These are phyloP conservation scores for Scortechinia acanthostroma DNA, from an alignment of 2,329 filamentous ascomycete species.

Conservation along the genomic window DNA sequence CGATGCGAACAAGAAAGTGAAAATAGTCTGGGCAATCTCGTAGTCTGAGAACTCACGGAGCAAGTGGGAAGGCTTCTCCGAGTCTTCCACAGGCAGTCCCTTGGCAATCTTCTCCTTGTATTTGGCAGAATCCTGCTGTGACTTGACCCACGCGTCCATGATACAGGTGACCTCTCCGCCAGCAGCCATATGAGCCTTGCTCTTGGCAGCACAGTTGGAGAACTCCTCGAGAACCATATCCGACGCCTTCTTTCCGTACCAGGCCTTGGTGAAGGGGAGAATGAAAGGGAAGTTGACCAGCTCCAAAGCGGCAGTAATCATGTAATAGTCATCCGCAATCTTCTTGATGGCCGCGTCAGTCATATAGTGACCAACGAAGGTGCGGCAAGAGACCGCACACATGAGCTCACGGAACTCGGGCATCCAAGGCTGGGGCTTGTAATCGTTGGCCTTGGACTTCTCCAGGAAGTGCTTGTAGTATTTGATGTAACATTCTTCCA, in stretches of 20 bases:
- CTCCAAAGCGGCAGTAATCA: slow-evolving; percentile 90
- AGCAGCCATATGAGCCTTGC: slow-evolving; percentile 82
- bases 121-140: slow-evolving; percentile 76
- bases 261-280: slow-evolving; percentile 86
- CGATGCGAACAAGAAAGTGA: slow-evolving; percentile 94
- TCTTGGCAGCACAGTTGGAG: slow-evolving; percentile 83
- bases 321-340: slow-evolving; percentile 93
- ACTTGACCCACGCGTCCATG: slow-evolving; percentile 88
- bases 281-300: slow-evolving; percentile 98
- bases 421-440: slow-evolving; percentile 82
- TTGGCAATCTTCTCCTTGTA: slow-evolving; percentile 75
- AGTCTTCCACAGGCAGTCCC: slow-evolving; percentile 54
- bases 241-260: slow-evolving; percentile 93
- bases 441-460: slow-evolving; percentile 64
- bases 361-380: slow-evolving; percentile 96
- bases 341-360: slow-evolving; percentile 83
- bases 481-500: slow-evolving; percentile 82
- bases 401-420: slow-evolving; percentile 85
- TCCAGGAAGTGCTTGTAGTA: slow-evolving; percentile 78
- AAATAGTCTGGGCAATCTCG: slow-evolving; percentile 87
- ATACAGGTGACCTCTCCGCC: slow-evolving; percentile 85
- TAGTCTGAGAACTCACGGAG: slow-evolving; percentile 83
- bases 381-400: slow-evolving; percentile 88
- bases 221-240: slow-evolving; percentile 90
- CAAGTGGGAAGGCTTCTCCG: slow-evolving; percentile 68